Percentiles rank a stretch among this genome's conserved stretches.
Conservation (phyloP, 208 protist genomes). For the Trypanosoma conorhini region DNA sequence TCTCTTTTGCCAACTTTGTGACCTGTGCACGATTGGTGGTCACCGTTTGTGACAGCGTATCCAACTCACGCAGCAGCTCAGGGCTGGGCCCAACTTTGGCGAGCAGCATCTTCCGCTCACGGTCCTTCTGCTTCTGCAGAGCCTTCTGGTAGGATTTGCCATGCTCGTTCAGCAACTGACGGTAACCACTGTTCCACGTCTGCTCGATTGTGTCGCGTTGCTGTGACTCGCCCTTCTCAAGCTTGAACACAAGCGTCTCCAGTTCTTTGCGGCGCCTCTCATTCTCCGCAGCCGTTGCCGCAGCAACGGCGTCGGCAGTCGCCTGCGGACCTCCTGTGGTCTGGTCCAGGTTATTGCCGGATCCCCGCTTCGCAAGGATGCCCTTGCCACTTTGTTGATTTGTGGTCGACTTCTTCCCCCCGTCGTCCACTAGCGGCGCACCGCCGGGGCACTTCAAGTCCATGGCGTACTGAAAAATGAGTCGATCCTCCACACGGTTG, state of each 20-base stretch:
- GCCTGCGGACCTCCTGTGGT: conserved; percentile 15
- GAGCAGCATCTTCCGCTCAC: conserved; percentile 62
- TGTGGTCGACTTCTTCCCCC: conserved; percentile 18
- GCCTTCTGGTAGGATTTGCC: conserved; percentile 48
- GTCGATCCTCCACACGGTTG: conserved; percentile 59
- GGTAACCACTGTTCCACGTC: conserved; percentile 17
- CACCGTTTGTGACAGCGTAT: conserved; percentile 55
- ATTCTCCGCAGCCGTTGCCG: conserved; percentile 15
- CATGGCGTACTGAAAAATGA: conserved; percentile 75
- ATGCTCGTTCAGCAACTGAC: conserved; percentile 54
- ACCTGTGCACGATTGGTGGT: conserved; percentile 51
- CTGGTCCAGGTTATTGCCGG: neutral
- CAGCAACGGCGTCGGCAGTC: conserved; percentile 7
- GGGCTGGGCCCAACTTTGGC: conserved; percentile 62
- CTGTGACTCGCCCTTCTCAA: conserved; percentile 31
- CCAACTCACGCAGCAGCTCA: conserved; percentile 61
- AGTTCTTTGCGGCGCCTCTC: conserved; percentile 30
- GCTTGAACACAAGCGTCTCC: conserved; percentile 18
- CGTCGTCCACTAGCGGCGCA: conserved; percentile 30
- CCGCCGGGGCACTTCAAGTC: conserved; percentile 39
- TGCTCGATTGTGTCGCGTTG: conserved; percentile 28
- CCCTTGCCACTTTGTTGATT: conserved; percentile 25
- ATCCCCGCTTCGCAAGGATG: conserved; percentile 1
- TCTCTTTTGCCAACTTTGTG: conserved; percentile 64
- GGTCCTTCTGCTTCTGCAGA: conserved; percentile 53